phyloP scores from a whole-genome alignment of 139 green algal genomes.

The Picochlorum sp. region DNA sequence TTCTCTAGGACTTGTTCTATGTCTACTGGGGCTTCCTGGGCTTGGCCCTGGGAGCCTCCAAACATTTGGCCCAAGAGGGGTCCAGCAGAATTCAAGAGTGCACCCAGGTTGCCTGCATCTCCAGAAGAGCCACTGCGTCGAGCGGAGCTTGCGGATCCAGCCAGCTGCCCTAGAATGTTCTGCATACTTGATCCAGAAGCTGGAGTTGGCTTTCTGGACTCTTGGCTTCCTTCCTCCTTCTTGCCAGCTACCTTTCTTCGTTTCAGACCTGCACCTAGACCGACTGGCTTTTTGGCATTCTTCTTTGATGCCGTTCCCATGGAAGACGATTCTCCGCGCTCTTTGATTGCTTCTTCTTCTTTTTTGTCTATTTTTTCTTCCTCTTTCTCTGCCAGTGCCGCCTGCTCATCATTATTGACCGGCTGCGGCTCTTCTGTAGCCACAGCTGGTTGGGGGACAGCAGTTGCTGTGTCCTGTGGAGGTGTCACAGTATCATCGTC shows the following conservation, averaged over 20 bases:
- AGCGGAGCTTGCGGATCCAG: not conserved
- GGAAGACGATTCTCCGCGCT: not conserved
- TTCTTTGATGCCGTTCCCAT: not conserved
- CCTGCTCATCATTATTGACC: no score
- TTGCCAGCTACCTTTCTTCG: not conserved
- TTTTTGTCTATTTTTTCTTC: no score
- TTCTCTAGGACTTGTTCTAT: no score
- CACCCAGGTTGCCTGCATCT: not conserved
- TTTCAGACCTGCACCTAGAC: not conserved
- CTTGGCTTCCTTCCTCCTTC: not conserved
- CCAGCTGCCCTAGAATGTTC: not conserved
- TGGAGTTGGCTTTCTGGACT: not conserved
- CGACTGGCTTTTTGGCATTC: not conserved
- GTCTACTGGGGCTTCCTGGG: no score
- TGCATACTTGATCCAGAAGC: not conserved
- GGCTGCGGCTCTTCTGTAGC: no score
- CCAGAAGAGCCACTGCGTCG: not conserved
- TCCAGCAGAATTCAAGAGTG: constrained; percentile 2
- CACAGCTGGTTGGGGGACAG: no score
- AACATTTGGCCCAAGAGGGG: not conserved
- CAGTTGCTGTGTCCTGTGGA: no score
- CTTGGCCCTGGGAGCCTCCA: not conserved
- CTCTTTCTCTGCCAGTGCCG: no score
- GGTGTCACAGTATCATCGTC: no score
- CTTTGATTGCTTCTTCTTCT: no score